A percentile compares a stretch with the other conserved stretches of the same genome.
Conservation (phyloP, 2,329 filamentous ascomycete species). For the Oidium heveae region DNA sequence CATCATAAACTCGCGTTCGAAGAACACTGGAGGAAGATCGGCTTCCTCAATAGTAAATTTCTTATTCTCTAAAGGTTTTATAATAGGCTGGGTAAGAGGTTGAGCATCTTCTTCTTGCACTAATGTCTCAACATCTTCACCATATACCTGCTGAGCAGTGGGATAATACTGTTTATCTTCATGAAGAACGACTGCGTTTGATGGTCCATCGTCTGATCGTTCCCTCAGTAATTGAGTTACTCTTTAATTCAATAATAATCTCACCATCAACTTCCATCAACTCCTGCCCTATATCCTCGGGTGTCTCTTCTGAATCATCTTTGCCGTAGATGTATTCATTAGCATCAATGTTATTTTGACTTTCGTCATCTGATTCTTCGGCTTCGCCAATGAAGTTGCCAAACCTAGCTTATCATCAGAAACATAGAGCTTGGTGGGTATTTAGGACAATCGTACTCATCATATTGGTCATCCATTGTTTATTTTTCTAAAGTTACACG, state of each 20-base stretch:
- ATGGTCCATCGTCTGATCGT: slow-evolving; percentile 47
- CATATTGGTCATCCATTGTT: slow-evolving; percentile 81
- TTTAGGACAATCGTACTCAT: slow-evolving; percentile 37
- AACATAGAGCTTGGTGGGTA: slow-evolving; percentile 1
- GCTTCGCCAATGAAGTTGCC: slow-evolving; percentile 96
- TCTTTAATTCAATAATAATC: slow-evolving; percentile 5
- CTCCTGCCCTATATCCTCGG: slow-evolving; percentile 45
- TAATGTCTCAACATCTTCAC: slow-evolving; percentile 76
- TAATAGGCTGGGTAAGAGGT: slow-evolving; percentile 72
- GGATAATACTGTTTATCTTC: slow-evolving; percentile 99
- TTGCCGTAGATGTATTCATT: slow-evolving; percentile 66
- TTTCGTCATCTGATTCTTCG: slow-evolving; percentile 67
- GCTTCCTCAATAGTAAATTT: slow-evolving; percentile 88
- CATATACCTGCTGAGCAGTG: slow-evolving; percentile 89
- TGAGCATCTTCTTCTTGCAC: slow-evolving; percentile 96
- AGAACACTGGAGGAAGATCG: slow-evolving; percentile 70
- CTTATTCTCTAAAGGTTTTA: slow-evolving; percentile 79
- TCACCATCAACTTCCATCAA: slow-evolving; percentile 79
- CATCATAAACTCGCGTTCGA: slow-evolving; percentile 75
- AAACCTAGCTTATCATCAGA: slow-evolving; percentile 33
- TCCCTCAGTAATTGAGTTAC: neutral
- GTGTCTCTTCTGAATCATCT: slow-evolving; percentile 36
- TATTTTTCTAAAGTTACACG: slow-evolving; percentile 29
- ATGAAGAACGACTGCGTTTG: slow-evolving; percentile 90
- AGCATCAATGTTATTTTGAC: slow-evolving; percentile 47